Evolutionary conservation across 306 rosid genomes (phyloP), one percentile per base, ranked within the genome.

Genomic region (Vachellia collinsii): DNA sequence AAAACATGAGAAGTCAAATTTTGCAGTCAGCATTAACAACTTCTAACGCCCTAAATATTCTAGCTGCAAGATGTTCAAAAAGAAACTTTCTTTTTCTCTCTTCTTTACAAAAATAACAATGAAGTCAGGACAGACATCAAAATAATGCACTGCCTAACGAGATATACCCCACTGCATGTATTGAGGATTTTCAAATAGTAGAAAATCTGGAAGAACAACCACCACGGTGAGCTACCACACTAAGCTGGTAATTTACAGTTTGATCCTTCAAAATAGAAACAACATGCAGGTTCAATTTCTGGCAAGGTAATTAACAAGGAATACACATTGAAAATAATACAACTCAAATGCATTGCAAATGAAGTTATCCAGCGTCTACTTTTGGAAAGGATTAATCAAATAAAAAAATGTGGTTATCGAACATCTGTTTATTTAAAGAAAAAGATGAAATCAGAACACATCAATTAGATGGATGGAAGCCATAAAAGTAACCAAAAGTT

Each of bases 381-480:
- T 63, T 77, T n/a, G 67, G 76, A 74, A 76, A 14, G 66, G 86
- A 58, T 47, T 38, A 77, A 71, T 81, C 61, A 71, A 70, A n/a
- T n/a, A 54, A 58, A 73, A 48, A 71, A 50, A 61, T 38, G 76
- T 20, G 74, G 63, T 62, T 50, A 82, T 59, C 1, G 76, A 42
- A 36, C 56, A 77, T 71, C 86, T 77, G 86, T 83, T 80, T 42
- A 51, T 69, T 8, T 67, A 70, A 14, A 73, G 62, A 72, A 77
- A 74, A 67, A 53, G 17, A 70, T 34, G 20, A 77, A 77, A 44
- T 59, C 61, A 78, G 79, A 2, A 82, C 29, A 56, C 17, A 51
- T 75, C 79, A 78, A 58, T 50, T 77, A 77, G 67, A 80, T 51
- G 64, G 68, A 74, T 23, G 76, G 85, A 77, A 78, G 84, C 74